Base-by-base conservation (phyloP, 2,329 filamentous ascomycete species). In the Gyromitra esculenta region DNA sequence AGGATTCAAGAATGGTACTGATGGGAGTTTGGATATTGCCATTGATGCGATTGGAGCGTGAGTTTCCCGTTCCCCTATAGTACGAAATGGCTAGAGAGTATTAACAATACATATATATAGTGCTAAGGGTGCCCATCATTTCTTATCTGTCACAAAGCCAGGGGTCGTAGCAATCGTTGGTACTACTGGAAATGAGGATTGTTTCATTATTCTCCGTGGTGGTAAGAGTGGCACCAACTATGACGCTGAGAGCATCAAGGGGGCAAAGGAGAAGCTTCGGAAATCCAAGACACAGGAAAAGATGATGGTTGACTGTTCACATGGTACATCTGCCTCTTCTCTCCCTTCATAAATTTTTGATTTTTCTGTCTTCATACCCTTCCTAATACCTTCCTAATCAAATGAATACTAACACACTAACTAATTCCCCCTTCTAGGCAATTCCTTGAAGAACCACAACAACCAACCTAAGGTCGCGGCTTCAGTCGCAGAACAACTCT, bases 1-100 rank as follows among this genome's bases (percentile, higher is more conserved):
- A 15, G 96, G 96, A 68, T 99, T 99, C 91, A 99, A 99, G 89
- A 99, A 99, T 85, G 96, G 96, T 79, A 99, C 96, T 39, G 96
- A 99, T 83, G 96, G 96, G 67, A 91, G 91, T 8, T 86, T 98
- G 60, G 89, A 91, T 73, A 94, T 98, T 4, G 94, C 96, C 9
- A 93, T 98, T 81, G 96, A 99, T 83, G 96, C 96, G 0, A 91
- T 98, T 35, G 96, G 96, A 77, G 91, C 92, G 80, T 81, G 70
- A 54, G 80, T 79, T 1, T 1, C 66, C n/a, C 39, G 0, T 39
- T 63, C 50, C 45, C 6, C n/a, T 7, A 0, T 7, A 2, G 25
- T n/a, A 37, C 25, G 37, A 1, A 2, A 54, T 31, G n/a, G 41
- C 15, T 18, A 2, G 31, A 65, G 35, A 35, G 35, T 62, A 41